These are phyloP conservation scores for Mycena rebaudengoi DNA, from an alignment of 768 basidiomycete genomes.

Conservation along the genomic window DNA sequence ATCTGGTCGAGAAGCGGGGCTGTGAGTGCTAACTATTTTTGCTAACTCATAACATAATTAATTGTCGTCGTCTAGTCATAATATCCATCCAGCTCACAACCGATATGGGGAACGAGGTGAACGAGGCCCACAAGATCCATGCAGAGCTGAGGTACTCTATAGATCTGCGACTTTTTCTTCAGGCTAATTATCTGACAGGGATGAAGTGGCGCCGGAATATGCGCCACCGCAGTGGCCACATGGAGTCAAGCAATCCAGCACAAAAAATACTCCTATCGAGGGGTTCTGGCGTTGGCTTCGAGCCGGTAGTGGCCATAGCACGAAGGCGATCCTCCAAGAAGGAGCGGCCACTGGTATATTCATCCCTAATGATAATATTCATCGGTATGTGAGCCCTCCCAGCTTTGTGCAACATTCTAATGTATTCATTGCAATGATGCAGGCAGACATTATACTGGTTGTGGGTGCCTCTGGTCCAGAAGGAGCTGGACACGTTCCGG, in stretches of 20 bases:
- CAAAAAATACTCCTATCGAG: constrained; percentile 2
- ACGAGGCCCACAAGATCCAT: background rate
- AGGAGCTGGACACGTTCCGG: background rate
- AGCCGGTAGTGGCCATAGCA: background rate
- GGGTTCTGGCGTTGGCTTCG: constrained; percentile 1
- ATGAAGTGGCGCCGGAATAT: background rate
- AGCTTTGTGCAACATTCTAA: background rate
- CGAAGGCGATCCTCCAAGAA: background rate
- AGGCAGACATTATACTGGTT: background rate
- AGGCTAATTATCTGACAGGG: background rate
- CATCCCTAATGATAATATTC: background rate
- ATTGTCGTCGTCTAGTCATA: background rate
- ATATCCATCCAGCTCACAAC: background rate
- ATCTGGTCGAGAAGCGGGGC: background rate
- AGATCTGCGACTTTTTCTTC: background rate
- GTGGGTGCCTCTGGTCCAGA: background rate
- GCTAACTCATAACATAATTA: too few relatives aligned
- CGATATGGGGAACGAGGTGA: background rate
- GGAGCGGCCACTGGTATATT: background rate
- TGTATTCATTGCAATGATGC: background rate
- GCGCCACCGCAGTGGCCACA: background rate
- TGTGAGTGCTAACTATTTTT: too few relatives aligned
- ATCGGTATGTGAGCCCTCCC: background rate
- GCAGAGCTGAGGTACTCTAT: background rate
- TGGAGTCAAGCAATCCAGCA: constrained; percentile 1